These are phyloP conservation scores for Polyplosphaeria fusca DNA, from an alignment of 495 filamentous ascomycete species.

Conservation along the genomic window DNA sequence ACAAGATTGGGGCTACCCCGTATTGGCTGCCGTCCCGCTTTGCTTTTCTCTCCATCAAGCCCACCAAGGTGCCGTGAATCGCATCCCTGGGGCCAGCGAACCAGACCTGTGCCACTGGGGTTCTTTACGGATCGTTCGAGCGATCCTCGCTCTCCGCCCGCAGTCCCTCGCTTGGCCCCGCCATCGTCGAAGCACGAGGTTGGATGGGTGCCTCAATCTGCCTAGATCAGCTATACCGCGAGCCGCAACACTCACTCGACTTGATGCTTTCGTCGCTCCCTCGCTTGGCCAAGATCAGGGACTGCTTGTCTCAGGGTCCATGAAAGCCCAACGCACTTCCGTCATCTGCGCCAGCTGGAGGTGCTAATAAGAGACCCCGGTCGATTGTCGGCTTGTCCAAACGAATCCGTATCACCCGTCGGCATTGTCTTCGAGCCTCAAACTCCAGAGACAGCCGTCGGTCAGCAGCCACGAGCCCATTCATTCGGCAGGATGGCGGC, in stretches of 20 bases:
- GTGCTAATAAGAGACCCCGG: not conserved
- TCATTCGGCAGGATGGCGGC: too few relatives aligned
- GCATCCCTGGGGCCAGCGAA: not conserved
- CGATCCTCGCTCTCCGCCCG: not conserved
- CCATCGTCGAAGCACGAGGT: too few relatives aligned
- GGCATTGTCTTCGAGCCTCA: slow-evolving; percentile 6
- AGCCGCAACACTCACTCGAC: too few relatives aligned
- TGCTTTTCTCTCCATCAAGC: not conserved
- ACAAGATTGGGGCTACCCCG: not conserved
- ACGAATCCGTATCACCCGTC: slow-evolving; percentile 14
- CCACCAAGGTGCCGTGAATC: not conserved
- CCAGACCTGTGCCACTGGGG: not conserved
- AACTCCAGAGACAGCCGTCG: not conserved
- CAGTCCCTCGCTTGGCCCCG: too few relatives aligned
- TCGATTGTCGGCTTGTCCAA: not conserved
- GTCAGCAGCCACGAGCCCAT: not conserved
- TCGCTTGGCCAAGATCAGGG: too few relatives aligned
- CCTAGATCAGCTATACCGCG: too few relatives aligned
- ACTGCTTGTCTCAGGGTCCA: not conserved
- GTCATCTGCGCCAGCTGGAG: not conserved
- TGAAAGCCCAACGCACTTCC: too few relatives aligned
- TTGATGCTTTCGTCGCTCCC: too few relatives aligned
- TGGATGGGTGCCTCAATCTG: too few relatives aligned
- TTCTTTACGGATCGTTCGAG: not conserved
- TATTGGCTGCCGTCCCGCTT: not conserved